Evolutionary conservation across 106 monocot genomes (phyloP).

Genomic region (Dendrobium officinale): DNA sequence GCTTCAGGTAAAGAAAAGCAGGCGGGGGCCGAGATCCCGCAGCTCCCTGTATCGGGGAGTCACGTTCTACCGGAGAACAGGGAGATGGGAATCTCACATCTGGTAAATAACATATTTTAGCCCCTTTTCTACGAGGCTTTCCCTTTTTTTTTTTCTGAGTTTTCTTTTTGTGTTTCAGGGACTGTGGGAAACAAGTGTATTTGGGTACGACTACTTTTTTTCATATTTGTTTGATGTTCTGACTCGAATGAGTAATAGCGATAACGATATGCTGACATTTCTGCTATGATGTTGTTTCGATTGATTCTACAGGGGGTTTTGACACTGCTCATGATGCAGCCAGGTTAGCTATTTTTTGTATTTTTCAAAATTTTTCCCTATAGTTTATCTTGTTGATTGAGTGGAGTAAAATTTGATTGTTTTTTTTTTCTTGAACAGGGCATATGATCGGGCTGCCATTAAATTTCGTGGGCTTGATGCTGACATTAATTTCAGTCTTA

Average conservation of each 20-base stretch:
- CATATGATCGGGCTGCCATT: constrained; percentile 47
- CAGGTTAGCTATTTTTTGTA: constrained; percentile 14
- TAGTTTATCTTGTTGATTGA: too few species aligned
- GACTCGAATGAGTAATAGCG: background rate
- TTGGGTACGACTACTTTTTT: constrained; percentile 30
- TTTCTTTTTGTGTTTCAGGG: constrained; percentile 31
- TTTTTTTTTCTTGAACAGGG: constrained; percentile 9
- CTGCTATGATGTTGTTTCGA: background rate
- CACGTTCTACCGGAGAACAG: constrained; percentile 55
- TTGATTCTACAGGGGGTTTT: constrained; percentile 57
- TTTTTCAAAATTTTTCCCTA: background rate
- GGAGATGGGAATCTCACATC: constrained; percentile 60
- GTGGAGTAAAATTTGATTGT: background rate
- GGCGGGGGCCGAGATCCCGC: constrained; percentile 50
- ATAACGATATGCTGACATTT: background rate
- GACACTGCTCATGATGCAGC: constrained; percentile 77
- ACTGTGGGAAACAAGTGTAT: constrained; percentile 83
- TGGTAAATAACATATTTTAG: constrained; percentile 17
- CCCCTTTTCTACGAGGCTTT: background rate
- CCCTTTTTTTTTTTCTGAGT: background rate
- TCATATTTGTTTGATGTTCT: background rate
- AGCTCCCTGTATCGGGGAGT: constrained; percentile 57
- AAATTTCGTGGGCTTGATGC: constrained; percentile 47
- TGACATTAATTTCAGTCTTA: constrained; percentile 40
- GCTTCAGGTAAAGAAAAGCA: constrained; percentile 42